Evolutionary conservation across 257 asterid species (phyloP).

Genomic region (Datura wrightii): DNA sequence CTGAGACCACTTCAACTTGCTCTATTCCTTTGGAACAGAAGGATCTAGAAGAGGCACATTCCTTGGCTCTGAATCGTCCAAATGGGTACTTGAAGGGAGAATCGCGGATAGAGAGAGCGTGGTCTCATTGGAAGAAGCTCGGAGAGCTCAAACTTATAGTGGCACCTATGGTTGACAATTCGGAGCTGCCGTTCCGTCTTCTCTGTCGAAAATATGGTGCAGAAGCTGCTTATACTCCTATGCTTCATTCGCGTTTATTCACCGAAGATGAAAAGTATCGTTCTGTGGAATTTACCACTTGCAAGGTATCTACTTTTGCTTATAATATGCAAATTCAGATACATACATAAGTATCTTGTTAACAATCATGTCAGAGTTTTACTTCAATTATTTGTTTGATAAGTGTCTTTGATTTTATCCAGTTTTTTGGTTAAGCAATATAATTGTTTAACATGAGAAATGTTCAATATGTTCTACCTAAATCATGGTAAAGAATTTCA

Average conservation of each 20-base stretch:
- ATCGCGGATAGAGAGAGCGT: constrained; percentile 79
- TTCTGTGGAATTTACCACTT: constrained; percentile 80
- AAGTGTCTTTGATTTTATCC: background rate
- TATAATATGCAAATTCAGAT: background rate
- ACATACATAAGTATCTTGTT: background rate
- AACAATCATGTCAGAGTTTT: background rate
- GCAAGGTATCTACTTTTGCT: constrained; percentile 54
- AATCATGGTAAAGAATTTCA: background rate
- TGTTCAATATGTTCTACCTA: background rate
- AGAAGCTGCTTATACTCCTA: constrained; percentile 94
- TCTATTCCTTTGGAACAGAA: constrained; percentile 35
- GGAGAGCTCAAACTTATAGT: constrained; percentile 79
- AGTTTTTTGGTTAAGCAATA: background rate
- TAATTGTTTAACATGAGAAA: background rate
- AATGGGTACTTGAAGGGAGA: constrained; percentile 71
- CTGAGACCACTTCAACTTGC: constrained; percentile 35
- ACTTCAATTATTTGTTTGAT: too few species aligned
- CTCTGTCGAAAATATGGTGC: constrained; percentile 97
- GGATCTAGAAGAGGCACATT: constrained; percentile 24
- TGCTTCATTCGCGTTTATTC: constrained; percentile 94
- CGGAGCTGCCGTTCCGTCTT: constrained; percentile 94
- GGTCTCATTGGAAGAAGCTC: constrained; percentile 86
- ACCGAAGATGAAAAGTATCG: constrained; percentile 79
- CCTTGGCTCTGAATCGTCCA: constrained; percentile 48
- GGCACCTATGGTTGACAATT: constrained; percentile 98